Conservation (phyloP, 495 filamentous ascomycete genomes). For the Terfezia boudieri region DNA sequence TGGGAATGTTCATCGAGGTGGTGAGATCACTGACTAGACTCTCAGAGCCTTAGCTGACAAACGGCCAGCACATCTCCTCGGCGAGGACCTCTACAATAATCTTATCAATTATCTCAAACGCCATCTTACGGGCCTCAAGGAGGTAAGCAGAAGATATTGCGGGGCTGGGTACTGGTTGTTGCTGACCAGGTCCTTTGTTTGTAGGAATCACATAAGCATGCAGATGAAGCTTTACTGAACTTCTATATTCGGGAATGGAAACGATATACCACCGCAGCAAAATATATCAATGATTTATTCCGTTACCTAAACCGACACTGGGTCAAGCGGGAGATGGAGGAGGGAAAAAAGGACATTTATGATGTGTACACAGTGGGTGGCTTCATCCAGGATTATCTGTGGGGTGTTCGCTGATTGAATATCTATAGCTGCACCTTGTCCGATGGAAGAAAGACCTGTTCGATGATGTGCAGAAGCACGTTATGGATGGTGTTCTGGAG, state of each 20-base stretch:
- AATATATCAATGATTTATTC: slow-evolving; percentile 95
- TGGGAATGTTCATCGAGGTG: slow-evolving; percentile 50
- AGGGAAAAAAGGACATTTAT: slow-evolving; percentile 95
- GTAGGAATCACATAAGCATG: slow-evolving; percentile 45
- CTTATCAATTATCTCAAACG: slow-evolving; percentile 59
- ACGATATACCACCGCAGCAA: slow-evolving; percentile 81
- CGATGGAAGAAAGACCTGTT: slow-evolving; percentile 90
- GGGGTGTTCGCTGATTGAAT: background rate
- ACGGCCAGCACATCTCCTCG: slow-evolving; percentile 59
- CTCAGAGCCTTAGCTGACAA: slow-evolving; percentile 13
- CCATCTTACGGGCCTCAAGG: slow-evolving; percentile 42
- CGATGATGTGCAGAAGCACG: slow-evolving; percentile 51
- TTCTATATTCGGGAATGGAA: slow-evolving; percentile 97
- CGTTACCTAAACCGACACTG: slow-evolving; percentile 93
- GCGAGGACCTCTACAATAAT: slow-evolving; percentile 88
- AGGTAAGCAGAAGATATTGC: slow-evolving; percentile 4
- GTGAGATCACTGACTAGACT: slow-evolving; percentile 23
- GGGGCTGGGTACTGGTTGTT: background rate
- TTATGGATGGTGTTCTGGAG: slow-evolving; percentile 87
- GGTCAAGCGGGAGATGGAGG: slow-evolving; percentile 97
- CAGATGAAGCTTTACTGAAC: slow-evolving; percentile 72
- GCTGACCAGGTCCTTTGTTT: slow-evolving; percentile 13
- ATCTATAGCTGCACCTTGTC: slow-evolving; percentile 49
- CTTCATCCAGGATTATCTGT: background rate
- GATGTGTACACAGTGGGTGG: slow-evolving; percentile 61